phyloP scores from a whole-genome alignment of 345 rosid species.

The Diplotaxis tenuifolia region DNA sequence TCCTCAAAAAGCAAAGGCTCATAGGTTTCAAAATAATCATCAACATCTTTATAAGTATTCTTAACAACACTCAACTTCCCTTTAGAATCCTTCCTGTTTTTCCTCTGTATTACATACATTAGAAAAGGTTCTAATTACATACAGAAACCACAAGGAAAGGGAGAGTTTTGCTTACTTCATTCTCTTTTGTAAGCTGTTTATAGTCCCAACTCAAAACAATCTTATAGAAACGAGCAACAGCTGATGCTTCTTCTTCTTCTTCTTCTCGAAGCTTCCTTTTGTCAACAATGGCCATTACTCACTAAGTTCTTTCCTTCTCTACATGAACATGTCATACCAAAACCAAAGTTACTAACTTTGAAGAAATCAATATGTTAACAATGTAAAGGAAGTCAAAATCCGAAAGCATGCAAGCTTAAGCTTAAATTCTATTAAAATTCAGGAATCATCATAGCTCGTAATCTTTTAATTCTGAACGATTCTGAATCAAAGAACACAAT shows the following conservation, averaged over 20 bases:
- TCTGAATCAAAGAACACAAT: not conserved
- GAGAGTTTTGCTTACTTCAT: constrained; percentile 36
- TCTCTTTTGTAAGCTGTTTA: constrained; percentile 55
- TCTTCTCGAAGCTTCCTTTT: constrained; percentile 55
- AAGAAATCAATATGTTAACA: not conserved
- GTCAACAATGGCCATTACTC: constrained; percentile 54
- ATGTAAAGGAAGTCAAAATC: not conserved
- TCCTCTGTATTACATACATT: constrained; percentile 28
- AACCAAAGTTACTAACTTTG: no score
- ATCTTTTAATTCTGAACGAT: not conserved
- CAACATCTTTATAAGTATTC: constrained; percentile 59
- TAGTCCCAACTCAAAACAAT: constrained; percentile 79
- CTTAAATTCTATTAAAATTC: not conserved
- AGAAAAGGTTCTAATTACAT: not conserved
- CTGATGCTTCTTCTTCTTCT: constrained; percentile 55
- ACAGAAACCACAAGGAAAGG: not conserved
- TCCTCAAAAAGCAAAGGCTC: constrained; percentile 92
- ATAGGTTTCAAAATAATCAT: constrained; percentile 75
- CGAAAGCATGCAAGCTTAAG: not conserved
- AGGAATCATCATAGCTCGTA: not conserved
- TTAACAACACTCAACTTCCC: constrained; percentile 55
- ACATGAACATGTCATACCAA: no score
- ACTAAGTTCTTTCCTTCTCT: constrained; percentile 3
- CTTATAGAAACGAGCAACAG: constrained; percentile 57
- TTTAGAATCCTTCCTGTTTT: constrained; percentile 31